A percentile compares a stretch with the other conserved stretches of the same genome.
Evolutionary conservation across 2,329 filamentous ascomycete genomes (phyloP).

Genomic region (Aspergillus oerlinghausenensis): DNA sequence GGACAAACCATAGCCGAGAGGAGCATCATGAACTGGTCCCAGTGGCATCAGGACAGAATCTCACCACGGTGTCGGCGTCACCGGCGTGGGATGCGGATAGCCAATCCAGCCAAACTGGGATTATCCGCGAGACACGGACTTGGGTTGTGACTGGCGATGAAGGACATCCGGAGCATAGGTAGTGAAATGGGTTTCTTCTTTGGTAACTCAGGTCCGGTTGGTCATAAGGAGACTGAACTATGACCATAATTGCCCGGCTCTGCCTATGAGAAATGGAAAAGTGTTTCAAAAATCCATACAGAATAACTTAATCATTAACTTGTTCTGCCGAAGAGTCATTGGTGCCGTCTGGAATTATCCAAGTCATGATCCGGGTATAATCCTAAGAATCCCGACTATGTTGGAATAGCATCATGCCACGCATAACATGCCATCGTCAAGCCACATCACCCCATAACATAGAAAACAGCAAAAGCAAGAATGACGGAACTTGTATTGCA

Average conservation of each 20-base stretch:
- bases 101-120: slow-evolving; percentile 15
- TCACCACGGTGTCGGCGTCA: slow-evolving; percentile 8
- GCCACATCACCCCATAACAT: no score
- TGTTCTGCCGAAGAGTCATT: no score
- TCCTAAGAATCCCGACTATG: not conserved
- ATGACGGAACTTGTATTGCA: no score
- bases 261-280: no score
- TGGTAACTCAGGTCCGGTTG: no score
- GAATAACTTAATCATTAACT: no score
- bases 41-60: slow-evolving; percentile 2
- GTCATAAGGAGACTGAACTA: no score
- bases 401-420: not conserved
- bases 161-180: not conserved
- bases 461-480: no score
- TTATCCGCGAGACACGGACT: slow-evolving; percentile 14
- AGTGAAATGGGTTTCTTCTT: not conserved
- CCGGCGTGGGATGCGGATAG: slow-evolving; percentile 13
- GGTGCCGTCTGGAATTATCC: not conserved
- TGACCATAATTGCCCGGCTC: no score
- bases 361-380: not conserved
- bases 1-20: not conserved
- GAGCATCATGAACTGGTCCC: slow-evolving; percentile 4
- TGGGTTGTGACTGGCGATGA: slow-evolving; percentile 9
- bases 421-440: not conserved
- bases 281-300: no score